These are phyloP conservation scores for Pseudognaphalium luteoalbum DNA, from an alignment of 129 eudicot genomes.

Conservation along the genomic window DNA sequence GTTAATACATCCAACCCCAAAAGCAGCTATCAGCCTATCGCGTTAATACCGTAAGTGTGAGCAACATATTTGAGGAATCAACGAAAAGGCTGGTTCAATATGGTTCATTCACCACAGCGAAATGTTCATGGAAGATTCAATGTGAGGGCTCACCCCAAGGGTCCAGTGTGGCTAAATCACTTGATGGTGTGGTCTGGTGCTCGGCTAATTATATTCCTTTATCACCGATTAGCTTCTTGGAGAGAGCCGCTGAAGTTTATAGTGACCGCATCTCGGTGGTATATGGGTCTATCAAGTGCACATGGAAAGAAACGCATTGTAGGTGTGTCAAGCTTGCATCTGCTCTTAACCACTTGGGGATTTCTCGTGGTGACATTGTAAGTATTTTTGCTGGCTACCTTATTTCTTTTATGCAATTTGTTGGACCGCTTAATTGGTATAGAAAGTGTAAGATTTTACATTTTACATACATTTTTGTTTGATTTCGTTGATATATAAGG, in stretches of 20 bases:
- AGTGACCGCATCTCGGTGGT: not conserved
- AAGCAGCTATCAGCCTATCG: too few species aligned
- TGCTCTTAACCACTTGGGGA: not conserved
- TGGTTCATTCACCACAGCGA: too few species aligned
- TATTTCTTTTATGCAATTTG: not conserved
- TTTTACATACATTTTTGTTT: too few species aligned
- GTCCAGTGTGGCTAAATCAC: not conserved
- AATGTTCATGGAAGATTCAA: too few species aligned
- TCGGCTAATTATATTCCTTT: not conserved
- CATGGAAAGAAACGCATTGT: not conserved
- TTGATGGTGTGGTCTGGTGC: not conserved
- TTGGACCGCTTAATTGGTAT: too few species aligned
- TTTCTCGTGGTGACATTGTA: not conserved
- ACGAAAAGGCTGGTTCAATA: too few species aligned
- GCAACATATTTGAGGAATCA: too few species aligned
- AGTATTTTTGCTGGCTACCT: not conserved
- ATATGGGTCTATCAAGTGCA: not conserved
- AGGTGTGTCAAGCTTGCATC: not conserved
- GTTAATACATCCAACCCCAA: too few species aligned
- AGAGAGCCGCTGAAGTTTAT: not conserved
- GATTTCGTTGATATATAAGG: too few species aligned
- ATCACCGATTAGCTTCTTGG: not conserved
- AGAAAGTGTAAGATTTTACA: too few species aligned
- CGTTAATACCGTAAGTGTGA: too few species aligned
- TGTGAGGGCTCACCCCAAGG: too few species aligned